phyloP scores from a whole-genome alignment of 805 yeast species.

The Pichia californica region DNA sequence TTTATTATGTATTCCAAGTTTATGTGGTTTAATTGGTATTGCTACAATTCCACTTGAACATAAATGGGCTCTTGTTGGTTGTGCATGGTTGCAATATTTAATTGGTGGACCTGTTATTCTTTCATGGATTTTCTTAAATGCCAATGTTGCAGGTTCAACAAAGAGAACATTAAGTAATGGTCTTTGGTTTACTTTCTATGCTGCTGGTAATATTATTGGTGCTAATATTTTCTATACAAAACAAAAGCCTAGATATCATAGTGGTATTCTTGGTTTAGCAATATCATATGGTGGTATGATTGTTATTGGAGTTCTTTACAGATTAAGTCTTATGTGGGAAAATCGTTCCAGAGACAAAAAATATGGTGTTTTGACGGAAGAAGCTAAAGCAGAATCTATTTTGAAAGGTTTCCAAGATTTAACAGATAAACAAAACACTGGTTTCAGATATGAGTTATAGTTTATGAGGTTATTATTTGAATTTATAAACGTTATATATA shows the following conservation, averaged over 20 bases:
- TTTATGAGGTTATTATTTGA: too few relatives aligned
- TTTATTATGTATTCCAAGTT: constrained; percentile 3
- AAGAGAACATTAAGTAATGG: background rate
- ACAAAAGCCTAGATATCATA: background rate
- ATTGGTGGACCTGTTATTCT: constrained; percentile 6
- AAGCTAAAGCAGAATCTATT: background rate
- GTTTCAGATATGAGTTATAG: background rate
- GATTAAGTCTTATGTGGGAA: constrained; percentile 3
- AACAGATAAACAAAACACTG: background rate
- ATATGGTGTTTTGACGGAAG: background rate
- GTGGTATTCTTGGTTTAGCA: constrained; percentile 1
- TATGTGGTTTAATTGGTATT: constrained; percentile 1
- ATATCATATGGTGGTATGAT: constrained; percentile 2
- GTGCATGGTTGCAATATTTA: constrained; percentile 2
- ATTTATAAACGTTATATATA: too few relatives aligned
- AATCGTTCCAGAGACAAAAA: background rate
- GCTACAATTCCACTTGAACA: background rate
- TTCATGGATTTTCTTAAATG: constrained; percentile 2
- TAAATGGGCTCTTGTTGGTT: constrained; percentile 2
- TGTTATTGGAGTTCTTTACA: background rate
- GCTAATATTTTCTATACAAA: background rate
- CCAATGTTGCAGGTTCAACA: constrained; percentile 2
- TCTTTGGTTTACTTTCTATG: background rate
- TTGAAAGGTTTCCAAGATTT: constrained; percentile 1
- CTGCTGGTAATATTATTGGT: constrained; percentile 1